Conservation (phyloP, 2,329 filamentous ascomycete genomes). For the Davidsoniella virescens region DNA sequence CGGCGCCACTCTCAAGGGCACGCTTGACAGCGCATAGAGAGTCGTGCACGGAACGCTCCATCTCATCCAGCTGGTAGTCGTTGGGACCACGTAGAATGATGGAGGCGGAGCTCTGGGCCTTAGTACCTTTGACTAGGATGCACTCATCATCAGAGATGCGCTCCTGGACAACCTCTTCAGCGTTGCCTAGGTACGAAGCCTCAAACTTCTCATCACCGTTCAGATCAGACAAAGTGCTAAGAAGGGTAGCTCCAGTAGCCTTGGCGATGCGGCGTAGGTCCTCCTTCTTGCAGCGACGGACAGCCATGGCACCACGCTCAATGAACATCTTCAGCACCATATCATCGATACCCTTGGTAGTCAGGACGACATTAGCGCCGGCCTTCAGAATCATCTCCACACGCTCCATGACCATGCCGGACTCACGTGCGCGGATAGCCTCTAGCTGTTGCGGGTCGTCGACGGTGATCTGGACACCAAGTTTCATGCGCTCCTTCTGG, state of each 20-base stretch:
- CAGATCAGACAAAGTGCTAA: slow-evolving; percentile 86
- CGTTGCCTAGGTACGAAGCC: slow-evolving; percentile 69
- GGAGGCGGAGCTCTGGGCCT: slow-evolving; percentile 82
- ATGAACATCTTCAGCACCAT: slow-evolving; percentile 87
- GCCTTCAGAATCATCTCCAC: slow-evolving; percentile 97
- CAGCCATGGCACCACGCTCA: slow-evolving; percentile 88
- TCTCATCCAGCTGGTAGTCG: slow-evolving; percentile 93
- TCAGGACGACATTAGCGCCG: slow-evolving; percentile 88
- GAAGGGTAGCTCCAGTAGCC: slow-evolving; percentile 82
- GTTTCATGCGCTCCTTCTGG: slow-evolving; percentile 98
- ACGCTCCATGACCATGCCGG: slow-evolving; percentile 81
- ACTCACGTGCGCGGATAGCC: slow-evolving; percentile 86
- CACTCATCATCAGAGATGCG: slow-evolving; percentile 98
- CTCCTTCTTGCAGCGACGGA: slow-evolving; percentile 96
- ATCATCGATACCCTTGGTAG: slow-evolving; percentile 97
- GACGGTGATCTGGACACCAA: slow-evolving; percentile 94
- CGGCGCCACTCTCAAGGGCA: slow-evolving; percentile 88
- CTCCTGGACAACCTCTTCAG: slow-evolving; percentile 95
- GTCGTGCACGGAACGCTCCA: slow-evolving; percentile 97
- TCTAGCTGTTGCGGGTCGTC: slow-evolving; percentile 95
- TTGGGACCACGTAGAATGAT: slow-evolving; percentile 92
- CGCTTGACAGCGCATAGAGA: slow-evolving; percentile 94
- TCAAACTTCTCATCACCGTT: slow-evolving; percentile 98
- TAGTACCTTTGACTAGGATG: slow-evolving; percentile 91
- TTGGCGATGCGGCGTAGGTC: slow-evolving; percentile 89